Evolutionary conservation across 805 yeast species (phyloP), one percentile per base, ranked within the genome.

Genomic region (Suhomyces xylopsoci): DNA sequence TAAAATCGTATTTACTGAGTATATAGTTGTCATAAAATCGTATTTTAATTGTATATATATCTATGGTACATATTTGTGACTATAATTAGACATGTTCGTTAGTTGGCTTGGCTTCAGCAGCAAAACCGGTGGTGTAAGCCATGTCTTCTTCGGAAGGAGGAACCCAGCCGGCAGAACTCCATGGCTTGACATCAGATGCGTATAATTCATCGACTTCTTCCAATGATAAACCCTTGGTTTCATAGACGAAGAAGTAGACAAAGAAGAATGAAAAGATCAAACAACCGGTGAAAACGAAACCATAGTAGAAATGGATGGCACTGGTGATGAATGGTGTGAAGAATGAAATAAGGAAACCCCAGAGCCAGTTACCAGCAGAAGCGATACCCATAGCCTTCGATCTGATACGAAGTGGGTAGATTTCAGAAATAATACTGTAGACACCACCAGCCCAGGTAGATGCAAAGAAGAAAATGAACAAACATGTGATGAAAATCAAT

Each of bases 171-270:
- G 73, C 49, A 7, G 87, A 69, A 51, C 69, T 62, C 76, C 76
- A 71, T 24, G 79, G 71, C 17, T 58, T 53, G 36, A 70, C 52
- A 50, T 64, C 68, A 46, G 71, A 66, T 40, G 77, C 76, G 62
- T 83, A 86, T 76, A 84, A 73, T 63, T 80, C 84, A 67, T 88
- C 91, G 57, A 88, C 89, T 70, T 88, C 90, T 73, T 89, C 96
- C 65, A 89, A 79, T 40, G 89, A 79, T 60, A 88, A 79, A 51
- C 94, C 96, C 73, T 82, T 84, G 51, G 96, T 89, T 71, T 88
- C 92, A 61, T 85, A 84, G 54, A 89, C 83, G 58, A 78, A 78
- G 76, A 88, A 83, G 77, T 79, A 82, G 50, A 88, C 87, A 65
- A 85, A 89, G 69, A 86, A 75, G 64, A 84, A 71, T 47, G 84